Evolutionary conservation across 2,329 filamentous ascomycete genomes (phyloP).

Genomic region (Scedosporium minutisporum): DNA sequence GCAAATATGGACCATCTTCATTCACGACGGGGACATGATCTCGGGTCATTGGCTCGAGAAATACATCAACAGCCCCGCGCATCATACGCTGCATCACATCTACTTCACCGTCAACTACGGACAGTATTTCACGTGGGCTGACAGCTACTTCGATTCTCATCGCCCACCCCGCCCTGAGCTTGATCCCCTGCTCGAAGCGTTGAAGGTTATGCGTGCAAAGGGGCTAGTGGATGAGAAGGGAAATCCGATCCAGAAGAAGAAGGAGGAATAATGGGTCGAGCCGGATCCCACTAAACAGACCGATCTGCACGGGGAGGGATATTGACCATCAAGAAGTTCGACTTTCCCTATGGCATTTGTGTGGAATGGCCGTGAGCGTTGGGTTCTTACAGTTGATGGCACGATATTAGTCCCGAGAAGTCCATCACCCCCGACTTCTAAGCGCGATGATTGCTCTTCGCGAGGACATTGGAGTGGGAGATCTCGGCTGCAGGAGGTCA

Average conservation of each 20-base stretch:
- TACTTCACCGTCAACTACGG: constrained; percentile 41
- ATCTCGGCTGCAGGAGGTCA: too few relatives aligned
- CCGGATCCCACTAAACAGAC: too few relatives aligned
- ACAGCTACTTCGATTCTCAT: constrained; percentile 34
- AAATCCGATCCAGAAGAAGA: constrained; percentile 25
- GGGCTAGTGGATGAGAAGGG: constrained; percentile 33
- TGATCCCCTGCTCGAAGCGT: constrained; percentile 33
- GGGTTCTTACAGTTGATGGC: too few relatives aligned
- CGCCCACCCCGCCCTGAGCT: constrained; percentile 30
- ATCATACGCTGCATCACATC: constrained; percentile 39
- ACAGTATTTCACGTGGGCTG: constrained; percentile 39
- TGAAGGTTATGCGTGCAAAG: constrained; percentile 33
- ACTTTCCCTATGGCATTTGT: too few relatives aligned
- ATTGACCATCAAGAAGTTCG: too few relatives aligned
- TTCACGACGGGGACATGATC: constrained; percentile 40
- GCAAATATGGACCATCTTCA: constrained; percentile 39
- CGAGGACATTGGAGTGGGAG: too few relatives aligned
- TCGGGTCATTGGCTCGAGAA: constrained; percentile 35
- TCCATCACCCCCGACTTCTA: too few relatives aligned
- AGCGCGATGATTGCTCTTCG: too few relatives aligned
- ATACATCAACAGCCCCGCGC: constrained; percentile 37
- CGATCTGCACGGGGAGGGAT: too few relatives aligned
- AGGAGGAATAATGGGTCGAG: constrained; percentile 12
- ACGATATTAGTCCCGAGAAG: too few relatives aligned
- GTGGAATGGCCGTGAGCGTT: too few relatives aligned